Evolutionary conservation across 1,284 basidiomycete genomes (phyloP).

Genomic region (Inonotus obliquus): DNA sequence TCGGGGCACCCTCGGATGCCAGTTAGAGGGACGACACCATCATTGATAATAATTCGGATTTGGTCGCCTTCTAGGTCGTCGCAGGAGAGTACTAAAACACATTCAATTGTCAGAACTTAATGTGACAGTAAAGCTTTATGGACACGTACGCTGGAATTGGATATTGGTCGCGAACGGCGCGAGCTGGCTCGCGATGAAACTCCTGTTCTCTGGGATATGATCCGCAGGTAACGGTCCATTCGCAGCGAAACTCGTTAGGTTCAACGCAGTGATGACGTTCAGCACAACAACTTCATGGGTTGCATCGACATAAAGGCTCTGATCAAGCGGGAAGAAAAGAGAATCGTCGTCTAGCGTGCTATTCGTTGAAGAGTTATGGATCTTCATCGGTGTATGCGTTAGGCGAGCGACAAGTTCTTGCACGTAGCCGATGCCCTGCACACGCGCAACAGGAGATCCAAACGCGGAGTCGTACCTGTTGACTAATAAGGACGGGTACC

Average conservation of each 20-base stretch:
- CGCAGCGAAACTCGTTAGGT: conserved; percentile 65
- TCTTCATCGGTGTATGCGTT: conserved; percentile 65
- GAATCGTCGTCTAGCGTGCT: conserved; percentile 67
- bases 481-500: conserved; percentile 15
- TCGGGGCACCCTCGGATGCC: conserved; percentile 69
- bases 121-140: background rate
- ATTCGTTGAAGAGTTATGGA: conserved; percentile 76
- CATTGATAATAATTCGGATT: conserved; percentile 81
- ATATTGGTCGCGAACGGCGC: conserved; percentile 77
- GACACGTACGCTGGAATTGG: conserved; percentile 49
- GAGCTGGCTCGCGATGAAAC: conserved; percentile 62
- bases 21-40: conserved; percentile 81
- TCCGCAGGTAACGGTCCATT: conserved; percentile 67
- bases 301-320: conserved; percentile 81
- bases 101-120: background rate
- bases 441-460: conserved; percentile 73
- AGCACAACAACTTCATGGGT: conserved; percentile 83
- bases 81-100: conserved; percentile 51
- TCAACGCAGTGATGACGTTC: conserved; percentile 53
- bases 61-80: conserved; percentile 48
- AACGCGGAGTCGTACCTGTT: conserved; percentile 74
- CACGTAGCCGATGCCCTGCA: conserved; percentile 82
- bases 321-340: conserved; percentile 75
- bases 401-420: conserved; percentile 80
- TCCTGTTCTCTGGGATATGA: conserved; percentile 57